phyloP scores from a whole-genome alignment of 2,329 filamentous ascomycete species.

The Colletotrichum tamarilloi region DNA sequence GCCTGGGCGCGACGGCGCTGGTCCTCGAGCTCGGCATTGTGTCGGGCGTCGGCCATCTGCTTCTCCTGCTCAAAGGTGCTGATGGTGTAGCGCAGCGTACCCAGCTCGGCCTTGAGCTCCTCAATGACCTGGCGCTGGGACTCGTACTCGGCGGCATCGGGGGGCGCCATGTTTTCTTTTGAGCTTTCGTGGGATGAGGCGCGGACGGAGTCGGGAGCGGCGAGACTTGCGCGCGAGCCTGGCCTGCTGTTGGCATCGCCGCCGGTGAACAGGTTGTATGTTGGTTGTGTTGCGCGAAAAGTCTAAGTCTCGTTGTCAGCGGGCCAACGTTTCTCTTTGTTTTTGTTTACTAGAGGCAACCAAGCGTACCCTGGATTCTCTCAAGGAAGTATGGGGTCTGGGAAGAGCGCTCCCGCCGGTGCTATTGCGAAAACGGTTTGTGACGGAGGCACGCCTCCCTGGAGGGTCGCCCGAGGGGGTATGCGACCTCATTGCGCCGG shows the following conservation, averaged over 20 bases:
- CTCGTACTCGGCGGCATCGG: constrained; percentile 70
- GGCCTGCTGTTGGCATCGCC: constrained; percentile 53
- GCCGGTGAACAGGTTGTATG: constrained; percentile 70
- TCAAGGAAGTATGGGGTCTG: constrained; percentile 47
- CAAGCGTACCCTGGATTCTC: constrained; percentile 53
- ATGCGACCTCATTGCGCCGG: constrained; percentile 44
- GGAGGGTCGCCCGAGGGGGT: constrained; percentile 41
- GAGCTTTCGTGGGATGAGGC: constrained; percentile 67
- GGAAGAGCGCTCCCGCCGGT: constrained; percentile 50
- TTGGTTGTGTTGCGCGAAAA: constrained; percentile 64
- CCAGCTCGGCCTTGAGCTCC: constrained; percentile 88
- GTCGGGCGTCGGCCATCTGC: constrained; percentile 80
- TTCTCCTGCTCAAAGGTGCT: constrained; percentile 89
- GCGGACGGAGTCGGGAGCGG: constrained; percentile 51
- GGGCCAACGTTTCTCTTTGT: constrained; percentile 14
- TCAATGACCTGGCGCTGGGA: constrained; percentile 71
- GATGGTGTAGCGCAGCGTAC: constrained; percentile 87
- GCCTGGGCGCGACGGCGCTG: constrained; percentile 84
- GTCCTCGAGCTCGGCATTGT: constrained; percentile 87
- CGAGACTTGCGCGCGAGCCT: constrained; percentile 53
- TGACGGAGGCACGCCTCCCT: constrained; percentile 44
- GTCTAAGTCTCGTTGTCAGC: constrained; percentile 42
- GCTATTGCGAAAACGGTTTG: constrained; percentile 48
- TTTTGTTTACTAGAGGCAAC: constrained; percentile 35
- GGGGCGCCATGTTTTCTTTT: constrained; percentile 69